Evolutionary conservation across 1,284 basidiomycete species (phyloP), one percentile per base, ranked within the genome.

Genomic region (Tilletia indica): DNA sequence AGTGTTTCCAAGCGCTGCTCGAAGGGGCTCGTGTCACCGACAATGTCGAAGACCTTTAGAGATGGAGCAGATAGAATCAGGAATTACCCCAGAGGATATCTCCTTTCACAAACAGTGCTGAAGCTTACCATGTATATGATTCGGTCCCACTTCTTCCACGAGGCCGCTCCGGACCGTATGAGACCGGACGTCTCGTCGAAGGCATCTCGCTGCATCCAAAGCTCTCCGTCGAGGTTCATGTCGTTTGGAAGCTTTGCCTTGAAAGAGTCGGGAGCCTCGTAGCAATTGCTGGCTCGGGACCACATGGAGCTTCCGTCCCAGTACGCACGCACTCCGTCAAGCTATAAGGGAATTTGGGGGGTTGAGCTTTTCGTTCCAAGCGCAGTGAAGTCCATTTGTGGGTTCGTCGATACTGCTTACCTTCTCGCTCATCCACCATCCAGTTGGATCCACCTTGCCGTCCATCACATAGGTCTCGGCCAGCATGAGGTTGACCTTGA

Each of bases 371-470:
- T 47, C n/a, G 56, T 39, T 31, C 25, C 25, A 31, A 31, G 25
- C 25, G 25, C 25, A 31, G 25, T 31, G 25, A 31, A 31, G 25
- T 31, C 25, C 25, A 31, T 31, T 31, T 54, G 11, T 39, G 19
- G 25, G 21, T 11, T 45, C 51, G 9, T 6, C 36, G 68, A 72
- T 86, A n/a, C 74, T 6, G 88, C 87, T 87, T 83, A 51, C 89
- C 88, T 89, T 90, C 78, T 91, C 90, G 31, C 89, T 89, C 38
- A 90, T 87, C 89, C 89, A 90, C 88, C 88, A 90, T 0, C 88
- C 89, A 11, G 87, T 87, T 0, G 89, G 89, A 76, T 90, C 89
- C 58, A 86, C 84, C 0, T 88, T 88, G 11, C 80, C 87, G 14
- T 88, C 87, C 6, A 89, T 71, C 71, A 88, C 88, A 88, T 89